phyloP scores from a whole-genome alignment of 2,329 filamentous ascomycete species.

The Calonectria hongkongensis region DNA sequence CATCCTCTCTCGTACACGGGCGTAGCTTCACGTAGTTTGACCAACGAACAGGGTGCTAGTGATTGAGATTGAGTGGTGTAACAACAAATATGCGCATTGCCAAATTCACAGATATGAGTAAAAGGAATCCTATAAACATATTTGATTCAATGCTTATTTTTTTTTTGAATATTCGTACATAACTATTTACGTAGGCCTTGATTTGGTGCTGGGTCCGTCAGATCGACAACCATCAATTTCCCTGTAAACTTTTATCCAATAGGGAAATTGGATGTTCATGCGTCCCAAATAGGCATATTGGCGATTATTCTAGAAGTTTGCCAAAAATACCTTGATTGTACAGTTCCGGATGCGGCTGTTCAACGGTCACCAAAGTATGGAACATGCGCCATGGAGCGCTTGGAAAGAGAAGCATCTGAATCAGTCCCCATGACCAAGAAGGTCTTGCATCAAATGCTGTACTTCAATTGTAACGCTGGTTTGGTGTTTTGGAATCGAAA shows the following conservation, averaged over 20 bases:
- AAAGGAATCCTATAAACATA: neutral
- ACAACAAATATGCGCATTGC: too few relatives aligned
- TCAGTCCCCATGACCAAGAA: neutral
- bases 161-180: neutral
- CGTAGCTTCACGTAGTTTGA: too few relatives aligned
- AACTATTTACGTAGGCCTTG: constrained; percentile 11
- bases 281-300: neutral
- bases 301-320: neutral
- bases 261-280: constrained; percentile 19
- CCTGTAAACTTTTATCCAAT: neutral
- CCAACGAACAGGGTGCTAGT: too few relatives aligned
- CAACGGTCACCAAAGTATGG: neutral
- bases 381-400: neutral
- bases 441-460: too few relatives aligned
- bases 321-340: neutral
- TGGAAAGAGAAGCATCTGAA: neutral
- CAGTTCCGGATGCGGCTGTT: neutral
- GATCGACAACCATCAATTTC: neutral
- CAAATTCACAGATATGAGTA: neutral
- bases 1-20: neutral
- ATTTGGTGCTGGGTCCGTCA: neutral
- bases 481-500: neutral
- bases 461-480: neutral
- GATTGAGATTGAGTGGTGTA: neutral
- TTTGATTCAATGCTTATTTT: neutral